Evolutionary conservation across 305 asterid species (phyloP).

Genomic region (Euphrasia arctica): DNA sequence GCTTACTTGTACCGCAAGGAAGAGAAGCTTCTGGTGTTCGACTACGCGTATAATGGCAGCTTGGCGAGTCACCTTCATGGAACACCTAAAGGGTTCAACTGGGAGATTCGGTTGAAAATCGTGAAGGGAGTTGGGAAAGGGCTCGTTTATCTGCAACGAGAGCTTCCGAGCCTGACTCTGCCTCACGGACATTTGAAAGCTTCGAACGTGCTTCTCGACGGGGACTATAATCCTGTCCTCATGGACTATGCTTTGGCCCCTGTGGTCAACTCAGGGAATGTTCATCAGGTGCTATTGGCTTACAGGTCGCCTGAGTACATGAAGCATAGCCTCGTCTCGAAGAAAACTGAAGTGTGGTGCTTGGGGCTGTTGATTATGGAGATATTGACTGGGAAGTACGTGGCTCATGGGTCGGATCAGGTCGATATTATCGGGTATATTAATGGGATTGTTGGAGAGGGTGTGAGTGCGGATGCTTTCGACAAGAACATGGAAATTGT

Average conservation of each 20-base stretch:
- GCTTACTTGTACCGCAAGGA: constrained; percentile 79
- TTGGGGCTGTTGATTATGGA: constrained; percentile 71
- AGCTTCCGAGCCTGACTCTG: constrained; percentile 47
- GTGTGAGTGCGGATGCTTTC: constrained; percentile 6
- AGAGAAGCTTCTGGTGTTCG: constrained; percentile 75
- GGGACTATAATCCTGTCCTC: constrained; percentile 53
- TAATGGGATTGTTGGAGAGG: constrained; percentile 29
- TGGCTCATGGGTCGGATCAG: constrained; percentile 31
- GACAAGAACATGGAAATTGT: constrained; percentile 41
- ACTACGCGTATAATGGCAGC: constrained; percentile 54
- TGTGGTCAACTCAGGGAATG: constrained; percentile 52
- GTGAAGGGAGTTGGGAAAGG: constrained; percentile 74
- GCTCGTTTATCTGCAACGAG: constrained; percentile 55
- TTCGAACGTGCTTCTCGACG: constrained; percentile 57
- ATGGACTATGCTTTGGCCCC: constrained; percentile 61
- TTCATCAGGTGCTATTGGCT: constrained; percentile 48
- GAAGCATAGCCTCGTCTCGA: constrained; percentile 30
- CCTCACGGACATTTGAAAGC: constrained; percentile 87
- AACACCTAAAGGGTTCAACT: constrained; percentile 38
- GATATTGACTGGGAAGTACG: constrained; percentile 57
- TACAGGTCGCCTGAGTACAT: constrained; percentile 46
- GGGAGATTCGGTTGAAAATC: constrained; percentile 67
- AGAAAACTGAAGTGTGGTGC: constrained; percentile 73
- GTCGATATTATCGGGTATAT: constrained; percentile 24
- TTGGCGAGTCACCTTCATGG: constrained; percentile 69